Evolutionary conservation across 495 filamentous ascomycete genomes (phyloP).

Genomic region (Sordaria brevicollis): DNA sequence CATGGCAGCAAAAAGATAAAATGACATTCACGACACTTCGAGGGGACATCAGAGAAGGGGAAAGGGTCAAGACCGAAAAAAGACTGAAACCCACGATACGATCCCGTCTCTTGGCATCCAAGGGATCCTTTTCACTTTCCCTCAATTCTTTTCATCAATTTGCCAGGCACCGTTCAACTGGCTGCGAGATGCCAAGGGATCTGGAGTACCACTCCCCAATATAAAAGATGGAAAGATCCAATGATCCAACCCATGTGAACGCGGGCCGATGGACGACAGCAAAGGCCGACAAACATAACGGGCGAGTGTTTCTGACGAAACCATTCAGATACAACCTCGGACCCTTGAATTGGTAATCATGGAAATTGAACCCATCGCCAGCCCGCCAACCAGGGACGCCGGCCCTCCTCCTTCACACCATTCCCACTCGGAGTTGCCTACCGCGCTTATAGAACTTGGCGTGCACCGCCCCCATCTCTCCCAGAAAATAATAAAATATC

Average conservation of each 20-base stretch:
- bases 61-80: not conserved
- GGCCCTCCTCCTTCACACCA: not conserved
- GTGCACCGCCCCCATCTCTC: too few relatives aligned
- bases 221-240: not conserved
- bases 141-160: not conserved
- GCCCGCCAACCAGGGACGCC: not conserved
- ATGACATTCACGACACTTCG: not conserved
- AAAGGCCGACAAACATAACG: not conserved
- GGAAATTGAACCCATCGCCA: not conserved
- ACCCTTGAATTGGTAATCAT: constrained; percentile 25
- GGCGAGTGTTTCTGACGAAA: not conserved
- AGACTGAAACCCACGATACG: not conserved
- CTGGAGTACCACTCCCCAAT: not conserved
- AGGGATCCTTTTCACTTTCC: not conserved
- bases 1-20: not conserved
- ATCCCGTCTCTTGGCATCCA: not conserved
- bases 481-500: too few relatives aligned
- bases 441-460: too few relatives aligned
- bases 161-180: not conserved
- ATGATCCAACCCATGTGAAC: not conserved
- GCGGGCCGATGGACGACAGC: not conserved
- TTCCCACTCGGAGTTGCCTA: too few relatives aligned
- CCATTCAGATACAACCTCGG: not conserved
- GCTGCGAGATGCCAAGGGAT: not conserved
- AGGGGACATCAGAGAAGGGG: too few relatives aligned